These are phyloP conservation scores for Epithemia pelagica DNA, from an alignment of 108 stramenopile genomes.

Conservation along the genomic window DNA sequence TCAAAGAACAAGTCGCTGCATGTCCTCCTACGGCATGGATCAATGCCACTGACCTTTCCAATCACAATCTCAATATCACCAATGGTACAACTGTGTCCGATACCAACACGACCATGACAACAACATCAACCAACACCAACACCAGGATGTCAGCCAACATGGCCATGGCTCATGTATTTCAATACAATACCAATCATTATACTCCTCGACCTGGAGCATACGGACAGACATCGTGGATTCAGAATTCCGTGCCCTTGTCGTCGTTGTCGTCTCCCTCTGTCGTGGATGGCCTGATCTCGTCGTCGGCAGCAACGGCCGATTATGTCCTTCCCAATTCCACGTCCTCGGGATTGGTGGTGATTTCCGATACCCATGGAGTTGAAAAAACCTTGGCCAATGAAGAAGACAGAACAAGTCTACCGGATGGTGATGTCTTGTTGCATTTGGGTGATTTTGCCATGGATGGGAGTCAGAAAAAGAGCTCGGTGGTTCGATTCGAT, in stretches of 20 bases:
- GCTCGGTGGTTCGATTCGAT: constrained; percentile 35
- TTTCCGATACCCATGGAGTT: constrained; percentile 72
- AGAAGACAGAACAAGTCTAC: constrained; percentile 12
- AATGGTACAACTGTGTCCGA: constrained; percentile 29
- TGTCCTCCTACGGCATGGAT: constrained; percentile 3
- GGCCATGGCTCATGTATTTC: neutral
- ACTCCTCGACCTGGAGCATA: neutral
- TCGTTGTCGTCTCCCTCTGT: neutral
- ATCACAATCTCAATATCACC: neutral
- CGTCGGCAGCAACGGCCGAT: neutral
- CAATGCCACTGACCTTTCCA: constrained; percentile 55
- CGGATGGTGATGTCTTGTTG: constrained; percentile 55
- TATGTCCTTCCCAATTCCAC: neutral
- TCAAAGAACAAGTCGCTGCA: constrained; percentile 14
- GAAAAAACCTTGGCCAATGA: constrained; percentile 36
- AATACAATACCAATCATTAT: neutral
- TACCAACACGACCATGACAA: too few species aligned
- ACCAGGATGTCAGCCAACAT: constrained; percentile 18
- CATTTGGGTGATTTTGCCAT: constrained; percentile 73
- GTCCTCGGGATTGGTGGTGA: constrained; percentile 42
- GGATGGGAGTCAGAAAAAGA: constrained; percentile 16
- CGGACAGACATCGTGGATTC: neutral
- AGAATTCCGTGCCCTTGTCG: neutral
- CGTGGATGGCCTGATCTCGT: too few species aligned
- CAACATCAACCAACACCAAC: too few species aligned